Percentiles rank a stretch among this genome's conserved stretches.
Evolutionary conservation across 78 protist species (phyloP).

Genomic region (Dictyostelium intermedium): DNA sequence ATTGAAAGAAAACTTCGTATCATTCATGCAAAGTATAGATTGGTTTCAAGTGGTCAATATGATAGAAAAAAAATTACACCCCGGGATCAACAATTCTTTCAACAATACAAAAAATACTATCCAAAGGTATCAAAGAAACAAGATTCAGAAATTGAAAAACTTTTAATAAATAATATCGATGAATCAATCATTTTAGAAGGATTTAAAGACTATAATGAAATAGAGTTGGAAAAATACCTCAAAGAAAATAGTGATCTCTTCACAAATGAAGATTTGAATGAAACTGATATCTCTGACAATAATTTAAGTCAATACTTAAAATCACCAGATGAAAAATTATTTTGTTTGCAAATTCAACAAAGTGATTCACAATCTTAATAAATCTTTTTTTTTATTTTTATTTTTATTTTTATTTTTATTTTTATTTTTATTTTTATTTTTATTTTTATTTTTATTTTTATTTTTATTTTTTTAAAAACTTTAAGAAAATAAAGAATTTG

Average conservation of each 20-base stretch:
- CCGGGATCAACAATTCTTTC: background rate
- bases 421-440: too few relatives aligned
- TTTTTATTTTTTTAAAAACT: too few relatives aligned
- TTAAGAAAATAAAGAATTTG: too few relatives aligned
- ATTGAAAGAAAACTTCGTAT: background rate
- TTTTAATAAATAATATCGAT: background rate
- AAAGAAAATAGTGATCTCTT: background rate
- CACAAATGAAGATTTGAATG: background rate
- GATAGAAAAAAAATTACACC: background rate
- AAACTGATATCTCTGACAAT: background rate
- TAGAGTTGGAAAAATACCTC: background rate
- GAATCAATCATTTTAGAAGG: background rate
- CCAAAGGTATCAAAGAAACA: background rate
- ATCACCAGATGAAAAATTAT: background rate
- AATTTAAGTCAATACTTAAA: background rate
- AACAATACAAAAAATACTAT: background rate
- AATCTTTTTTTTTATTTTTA: background rate
- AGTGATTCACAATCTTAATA: background rate
- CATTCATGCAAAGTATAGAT: background rate
- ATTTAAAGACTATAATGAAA: background rate
- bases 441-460: too few relatives aligned
- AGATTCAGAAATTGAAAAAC: background rate
- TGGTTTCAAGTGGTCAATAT: background rate
- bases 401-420: too few relatives aligned
- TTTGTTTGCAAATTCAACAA: background rate